Evolutionary conservation across 495 filamentous ascomycete species (phyloP), one percentile per base, ranked within the genome.

Genomic region (Aspergillus biplanus): DNA sequence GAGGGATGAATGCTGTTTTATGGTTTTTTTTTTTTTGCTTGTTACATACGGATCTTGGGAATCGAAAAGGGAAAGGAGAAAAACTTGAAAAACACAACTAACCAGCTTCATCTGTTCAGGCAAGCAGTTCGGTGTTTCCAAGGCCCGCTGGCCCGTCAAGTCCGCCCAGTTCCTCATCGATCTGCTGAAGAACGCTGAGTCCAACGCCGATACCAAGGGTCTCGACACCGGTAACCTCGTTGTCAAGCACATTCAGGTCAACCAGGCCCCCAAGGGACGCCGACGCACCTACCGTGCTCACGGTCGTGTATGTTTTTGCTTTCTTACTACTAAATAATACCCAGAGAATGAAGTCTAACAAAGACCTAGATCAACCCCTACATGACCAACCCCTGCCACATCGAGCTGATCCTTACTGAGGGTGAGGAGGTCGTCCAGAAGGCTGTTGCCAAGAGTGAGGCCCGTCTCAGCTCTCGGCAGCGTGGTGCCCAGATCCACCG

Each of bases 341-440:
- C 31, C n/a, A 6, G 18, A 35, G 44, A 48, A 13, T 44, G 33
- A 37, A 52, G 31, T 18, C 54, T 34, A 27, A 63, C 31, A 65
- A 58, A 52, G 33, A 27, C 21, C 15, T 74, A 97, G 93, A 98
- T 98, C 85, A 97, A 97, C 86, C 93, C 93, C 59, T 97, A 97
- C 87, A 97, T 98, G 96, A 97, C 92, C 61, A 96, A 97, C 86
- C 95, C 95, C 65, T 99, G 93, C 89, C 95, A 99, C 86, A 95
- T 99, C 82, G 95, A 99, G 85, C 83, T 98, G 63, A 98, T 99
- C 89, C 88, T 99, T 68, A 97, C 96, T 73, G 96, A 99, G 85
- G 91, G 85, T 73, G 95, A 99, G 85, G 74, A 78, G 67, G 85
- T 90, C 65, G 89, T 97, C 65, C 86, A 92, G 81, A 97, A 97